Conservation (phyloP, 2,329 filamentous ascomycete genomes). For the Ilyonectria robusta region DNA sequence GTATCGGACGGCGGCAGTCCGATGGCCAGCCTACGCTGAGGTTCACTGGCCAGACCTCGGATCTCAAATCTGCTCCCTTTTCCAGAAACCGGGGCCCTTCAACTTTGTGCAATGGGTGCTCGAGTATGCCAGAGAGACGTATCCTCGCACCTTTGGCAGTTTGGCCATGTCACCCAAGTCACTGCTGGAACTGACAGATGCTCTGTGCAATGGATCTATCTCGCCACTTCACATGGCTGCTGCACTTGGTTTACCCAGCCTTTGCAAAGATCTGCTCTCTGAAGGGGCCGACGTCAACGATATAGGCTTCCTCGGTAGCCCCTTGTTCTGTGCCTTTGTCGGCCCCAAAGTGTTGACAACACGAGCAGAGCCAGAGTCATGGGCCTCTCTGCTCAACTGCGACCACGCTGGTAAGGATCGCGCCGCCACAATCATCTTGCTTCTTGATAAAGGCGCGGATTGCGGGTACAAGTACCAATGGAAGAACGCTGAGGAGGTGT, state of each 20-base stretch:
- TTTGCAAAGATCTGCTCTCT: conserved; percentile 48
- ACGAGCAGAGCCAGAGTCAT: conserved; percentile 39
- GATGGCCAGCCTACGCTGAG: conserved; percentile 48
- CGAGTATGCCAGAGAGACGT: conserved; percentile 51
- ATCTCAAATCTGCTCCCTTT: conserved; percentile 48
- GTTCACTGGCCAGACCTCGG: conserved; percentile 48
- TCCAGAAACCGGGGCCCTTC: conserved; percentile 43
- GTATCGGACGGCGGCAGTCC: conserved; percentile 46
- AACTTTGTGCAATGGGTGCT: conserved; percentile 56
- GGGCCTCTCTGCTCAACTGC: conserved; percentile 36
- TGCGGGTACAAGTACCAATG: conserved; percentile 36
- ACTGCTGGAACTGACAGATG: conserved; percentile 49
- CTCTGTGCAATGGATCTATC: conserved; percentile 46
- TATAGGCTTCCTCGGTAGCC: conserved; percentile 46
- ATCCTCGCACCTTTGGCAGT: conserved; percentile 44
- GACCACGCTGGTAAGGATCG: conserved; percentile 29
- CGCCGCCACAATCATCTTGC: conserved; percentile 37
- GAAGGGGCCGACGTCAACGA: conserved; percentile 41
- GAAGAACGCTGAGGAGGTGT: conserved; percentile 36
- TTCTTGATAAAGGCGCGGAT: conserved; percentile 43
- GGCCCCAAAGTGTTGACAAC: conserved; percentile 47
- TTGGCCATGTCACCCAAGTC: conserved; percentile 40
- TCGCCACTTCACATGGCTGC: conserved; percentile 54
- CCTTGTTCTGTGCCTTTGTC: conserved; percentile 54
- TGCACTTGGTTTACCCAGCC: conserved; percentile 48